These are phyloP conservation scores for Citropsis articulata DNA, from an alignment of 345 rosid genomes.

Conservation along the genomic window DNA sequence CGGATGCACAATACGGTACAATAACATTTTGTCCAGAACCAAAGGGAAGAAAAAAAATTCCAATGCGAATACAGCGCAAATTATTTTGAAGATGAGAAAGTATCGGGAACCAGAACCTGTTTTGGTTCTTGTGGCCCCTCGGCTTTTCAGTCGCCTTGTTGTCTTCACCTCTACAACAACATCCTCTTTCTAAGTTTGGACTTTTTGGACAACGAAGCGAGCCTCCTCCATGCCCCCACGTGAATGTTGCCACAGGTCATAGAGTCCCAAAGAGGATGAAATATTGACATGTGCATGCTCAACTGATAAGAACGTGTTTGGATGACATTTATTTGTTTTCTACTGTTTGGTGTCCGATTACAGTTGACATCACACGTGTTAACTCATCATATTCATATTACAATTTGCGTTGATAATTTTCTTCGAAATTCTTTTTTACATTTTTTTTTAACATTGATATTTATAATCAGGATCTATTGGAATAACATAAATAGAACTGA, in stretches of 20 bases:
- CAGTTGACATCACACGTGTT: too few relatives aligned
- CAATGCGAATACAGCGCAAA: constrained; percentile 5
- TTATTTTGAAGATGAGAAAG: background rate
- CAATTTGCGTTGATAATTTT: too few relatives aligned
- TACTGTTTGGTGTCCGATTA: too few relatives aligned
- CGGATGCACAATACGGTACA: background rate
- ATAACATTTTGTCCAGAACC: constrained; percentile 7
- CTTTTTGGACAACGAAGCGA: background rate
- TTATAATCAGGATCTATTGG: too few relatives aligned
- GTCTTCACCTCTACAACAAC: constrained; percentile 18
- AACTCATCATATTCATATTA: too few relatives aligned
- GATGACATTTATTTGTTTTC: too few relatives aligned
- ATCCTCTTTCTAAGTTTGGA: constrained; percentile 19
- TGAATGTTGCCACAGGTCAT: background rate
- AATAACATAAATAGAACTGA: background rate
- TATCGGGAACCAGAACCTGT: constrained; percentile 29
- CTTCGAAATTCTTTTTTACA: too few relatives aligned
- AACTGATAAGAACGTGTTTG: background rate
- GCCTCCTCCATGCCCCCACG: background rate
- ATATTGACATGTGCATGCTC: background rate
- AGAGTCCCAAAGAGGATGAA: background rate
- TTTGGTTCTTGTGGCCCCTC: constrained; percentile 14
- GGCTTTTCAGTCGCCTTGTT: constrained; percentile 12
- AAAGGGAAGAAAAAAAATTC: background rate
- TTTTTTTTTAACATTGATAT: too few relatives aligned